These are phyloP conservation scores for Coleophoma eucalyptorum DNA, from an alignment of 2,329 filamentous ascomycete genomes.

Conservation along the genomic window DNA sequence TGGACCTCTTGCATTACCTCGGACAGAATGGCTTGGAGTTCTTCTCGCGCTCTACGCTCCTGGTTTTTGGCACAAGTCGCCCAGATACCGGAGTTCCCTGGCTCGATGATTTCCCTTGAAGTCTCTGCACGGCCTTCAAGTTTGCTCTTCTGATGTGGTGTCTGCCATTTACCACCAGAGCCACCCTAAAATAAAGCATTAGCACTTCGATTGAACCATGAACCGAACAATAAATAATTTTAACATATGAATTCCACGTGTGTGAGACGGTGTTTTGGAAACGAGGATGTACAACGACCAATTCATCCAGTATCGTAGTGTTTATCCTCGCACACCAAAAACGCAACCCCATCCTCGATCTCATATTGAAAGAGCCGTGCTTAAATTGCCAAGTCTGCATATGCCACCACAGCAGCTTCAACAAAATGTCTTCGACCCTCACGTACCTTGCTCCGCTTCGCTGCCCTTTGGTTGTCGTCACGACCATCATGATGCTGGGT, in stretches of 20 bases:
- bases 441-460: conserved; percentile 24
- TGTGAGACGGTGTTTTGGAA: too few relatives aligned
- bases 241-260: too few relatives aligned
- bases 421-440: too few relatives aligned
- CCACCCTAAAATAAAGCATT: conserved; percentile 32
- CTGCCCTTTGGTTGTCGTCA: conserved; percentile 8
- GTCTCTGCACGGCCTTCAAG: conserved; percentile 35
- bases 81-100: conserved; percentile 74
- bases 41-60: conserved; percentile 64
- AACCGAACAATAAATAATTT: too few relatives aligned
- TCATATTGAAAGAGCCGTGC: neutral
- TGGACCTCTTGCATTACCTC: conserved; percentile 41
- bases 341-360: neutral
- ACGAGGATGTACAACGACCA: neutral
- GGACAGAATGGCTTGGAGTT: conserved; percentile 63
- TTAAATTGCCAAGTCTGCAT: too few relatives aligned
- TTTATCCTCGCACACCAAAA: neutral
- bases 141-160: conserved; percentile 53
- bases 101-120: conserved; percentile 48
- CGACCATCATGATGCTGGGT: conserved; percentile 14
- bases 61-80: conserved; percentile 71
- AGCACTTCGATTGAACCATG: too few relatives aligned
- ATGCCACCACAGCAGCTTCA: too few relatives aligned
- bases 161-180: conserved; percentile 56
- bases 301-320: neutral